phyloP scores from a whole-genome alignment of 805 yeast genomes.

The Maudiozyma turicensis region DNA sequence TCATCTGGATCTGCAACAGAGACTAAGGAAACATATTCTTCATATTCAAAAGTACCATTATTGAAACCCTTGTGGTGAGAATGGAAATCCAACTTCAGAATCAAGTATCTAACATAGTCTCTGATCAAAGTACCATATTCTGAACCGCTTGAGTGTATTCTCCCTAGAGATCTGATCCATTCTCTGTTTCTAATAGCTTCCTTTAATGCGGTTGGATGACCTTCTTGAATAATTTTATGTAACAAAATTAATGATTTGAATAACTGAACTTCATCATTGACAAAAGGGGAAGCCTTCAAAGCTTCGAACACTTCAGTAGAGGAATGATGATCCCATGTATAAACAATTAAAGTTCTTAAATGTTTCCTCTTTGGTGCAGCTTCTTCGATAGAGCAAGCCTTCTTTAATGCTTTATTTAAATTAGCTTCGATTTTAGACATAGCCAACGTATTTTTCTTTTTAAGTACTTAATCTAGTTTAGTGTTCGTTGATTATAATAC shows the following conservation, averaged over 20 bases:
- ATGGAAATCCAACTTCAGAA: slow-evolving; percentile 74
- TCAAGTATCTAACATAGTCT: slow-evolving; percentile 63
- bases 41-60: slow-evolving; percentile 92
- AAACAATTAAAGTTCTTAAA: slow-evolving; percentile 89
- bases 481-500: no score
- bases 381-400: slow-evolving; percentile 81
- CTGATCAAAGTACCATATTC: slow-evolving; percentile 60
- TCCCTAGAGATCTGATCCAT: slow-evolving; percentile 66
- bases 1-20: slow-evolving; percentile 90
- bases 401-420: slow-evolving; percentile 39
- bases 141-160: slow-evolving; percentile 38
- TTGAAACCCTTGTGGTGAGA: slow-evolving; percentile 70
- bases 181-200: slow-evolving; percentile 73
- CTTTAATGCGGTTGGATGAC: slow-evolving; percentile 75
- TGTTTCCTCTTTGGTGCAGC: slow-evolving; percentile 93
- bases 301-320: slow-evolving; percentile 80
- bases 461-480: no score
- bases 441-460: no score
- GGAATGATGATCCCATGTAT: slow-evolving; percentile 90
- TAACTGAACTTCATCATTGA: slow-evolving; percentile 65
- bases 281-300: slow-evolving; percentile 69
- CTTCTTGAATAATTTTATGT: slow-evolving; percentile 94
- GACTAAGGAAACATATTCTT: slow-evolving; percentile 81
- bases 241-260: slow-evolving; percentile 79
- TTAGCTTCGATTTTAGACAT: slow-evolving; percentile 32